phyloP scores from a whole-genome alignment of 2,329 filamentous ascomycete genomes.

The Cytospora piceicola region DNA sequence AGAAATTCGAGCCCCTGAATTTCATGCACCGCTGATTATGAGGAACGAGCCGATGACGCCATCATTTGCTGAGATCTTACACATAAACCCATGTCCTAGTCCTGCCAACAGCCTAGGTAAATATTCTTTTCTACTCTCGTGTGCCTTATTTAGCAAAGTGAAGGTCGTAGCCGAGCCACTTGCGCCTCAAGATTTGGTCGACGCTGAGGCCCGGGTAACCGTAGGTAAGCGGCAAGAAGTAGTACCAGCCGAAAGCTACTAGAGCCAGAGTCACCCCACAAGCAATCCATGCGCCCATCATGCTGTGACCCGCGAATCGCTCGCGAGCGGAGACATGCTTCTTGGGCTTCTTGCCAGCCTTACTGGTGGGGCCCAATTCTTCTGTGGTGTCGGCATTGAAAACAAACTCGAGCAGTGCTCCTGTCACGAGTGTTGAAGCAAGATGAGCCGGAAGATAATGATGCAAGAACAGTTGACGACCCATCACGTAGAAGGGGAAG shows the following conservation, averaged over 20 bases:
- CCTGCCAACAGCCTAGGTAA: neutral
- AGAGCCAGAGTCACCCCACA: conserved; percentile 68
- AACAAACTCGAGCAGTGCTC: conserved; percentile 91
- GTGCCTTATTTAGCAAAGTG: conserved; percentile 92
- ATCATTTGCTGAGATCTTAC: conserved; percentile 21
- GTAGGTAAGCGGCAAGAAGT: conserved; percentile 94
- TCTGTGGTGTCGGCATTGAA: conserved; percentile 84
- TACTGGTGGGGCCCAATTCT: conserved; percentile 50
- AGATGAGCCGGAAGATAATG: conserved; percentile 96
- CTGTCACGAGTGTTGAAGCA: conserved; percentile 86
- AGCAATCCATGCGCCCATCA: conserved; percentile 80
- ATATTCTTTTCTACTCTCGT: neutral
- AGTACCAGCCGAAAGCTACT: conserved; percentile 80
- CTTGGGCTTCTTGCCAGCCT: conserved; percentile 54
- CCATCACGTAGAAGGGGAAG: conserved; percentile 97
- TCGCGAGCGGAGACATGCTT: conserved; percentile 79
- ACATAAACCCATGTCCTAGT: conserved; percentile 5
- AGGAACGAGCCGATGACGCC: conserved; percentile 6
- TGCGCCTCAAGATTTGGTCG: conserved; percentile 77
- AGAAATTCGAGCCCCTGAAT: neutral
- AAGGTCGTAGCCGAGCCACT: conserved; percentile 96
- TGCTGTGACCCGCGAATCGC: conserved; percentile 77
- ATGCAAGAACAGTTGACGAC: conserved; percentile 95
- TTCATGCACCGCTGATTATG: neutral
- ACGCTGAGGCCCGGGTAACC: conserved; percentile 87